Conservation (phyloP, 257 asterid species). For the Solanum chaucha region DNA sequence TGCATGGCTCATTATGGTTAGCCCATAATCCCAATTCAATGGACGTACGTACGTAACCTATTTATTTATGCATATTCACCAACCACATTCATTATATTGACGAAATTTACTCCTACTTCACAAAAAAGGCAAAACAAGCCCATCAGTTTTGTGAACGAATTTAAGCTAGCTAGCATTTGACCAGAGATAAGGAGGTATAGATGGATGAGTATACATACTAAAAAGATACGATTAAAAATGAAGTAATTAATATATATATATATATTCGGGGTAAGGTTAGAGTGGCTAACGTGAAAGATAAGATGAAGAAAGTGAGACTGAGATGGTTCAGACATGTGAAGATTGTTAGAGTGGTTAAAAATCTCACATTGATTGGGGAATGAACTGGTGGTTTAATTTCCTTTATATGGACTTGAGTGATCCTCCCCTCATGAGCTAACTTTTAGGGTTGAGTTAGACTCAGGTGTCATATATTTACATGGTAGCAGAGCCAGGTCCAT, state of each 20-base stretch:
- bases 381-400: too few relatives aligned
- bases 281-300: background rate
- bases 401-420: too few relatives aligned
- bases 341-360: too few relatives aligned
- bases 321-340: background rate
- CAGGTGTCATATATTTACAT: too few relatives aligned
- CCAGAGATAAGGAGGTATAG: background rate
- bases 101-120: background rate
- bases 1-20: background rate
- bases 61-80: background rate
- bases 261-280: background rate
- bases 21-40: background rate
- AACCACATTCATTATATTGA: background rate
- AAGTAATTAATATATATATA: background rate
- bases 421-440: too few relatives aligned
- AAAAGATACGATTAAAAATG: background rate
- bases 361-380: too few relatives aligned
- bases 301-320: background rate
- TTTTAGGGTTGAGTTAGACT: too few relatives aligned
- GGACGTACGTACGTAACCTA: background rate
- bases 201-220: background rate
- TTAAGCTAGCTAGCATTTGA: background rate
- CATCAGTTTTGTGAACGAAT: background rate
- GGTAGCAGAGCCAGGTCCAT: too few relatives aligned
- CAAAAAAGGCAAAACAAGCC: background rate